A percentile compares a stretch with the other conserved stretches of the same genome.
Conservation (phyloP, 345 rosid genomes). For the Kandelia obovata region DNA sequence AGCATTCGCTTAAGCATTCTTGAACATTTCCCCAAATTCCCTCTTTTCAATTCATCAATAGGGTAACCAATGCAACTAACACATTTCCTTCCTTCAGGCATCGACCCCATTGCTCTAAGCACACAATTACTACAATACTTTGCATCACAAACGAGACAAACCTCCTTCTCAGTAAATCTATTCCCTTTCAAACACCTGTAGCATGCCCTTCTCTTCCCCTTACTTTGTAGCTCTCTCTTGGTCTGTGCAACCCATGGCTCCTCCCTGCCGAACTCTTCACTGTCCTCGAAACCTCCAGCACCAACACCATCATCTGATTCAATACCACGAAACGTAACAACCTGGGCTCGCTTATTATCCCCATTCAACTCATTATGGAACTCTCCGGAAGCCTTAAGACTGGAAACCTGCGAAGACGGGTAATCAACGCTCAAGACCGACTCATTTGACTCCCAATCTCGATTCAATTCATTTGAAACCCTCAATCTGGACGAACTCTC, state of each 20-base stretch:
- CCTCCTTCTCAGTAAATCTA: slow-evolving; percentile 91
- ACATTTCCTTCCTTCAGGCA: slow-evolving; percentile 99
- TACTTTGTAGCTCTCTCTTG: slow-evolving; percentile 52
- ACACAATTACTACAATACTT: slow-evolving; percentile 88
- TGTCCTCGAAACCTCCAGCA: slow-evolving; percentile 8
- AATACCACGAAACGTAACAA: slow-evolving; percentile 67
- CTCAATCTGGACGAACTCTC: slow-evolving; percentile 44
- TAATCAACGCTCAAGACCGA: slow-evolving; percentile 82
- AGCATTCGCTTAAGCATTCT: slow-evolving; percentile 89
- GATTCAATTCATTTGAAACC: slow-evolving; percentile 47
- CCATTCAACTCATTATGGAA: slow-evolving; percentile 34
- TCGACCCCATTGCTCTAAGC: slow-evolving; percentile 99
- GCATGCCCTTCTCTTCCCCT: slow-evolving; percentile 87
- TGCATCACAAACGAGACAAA: slow-evolving; percentile 92
- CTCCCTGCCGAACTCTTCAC: slow-evolving; percentile 42
- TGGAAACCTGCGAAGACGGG: slow-evolving; percentile 76
- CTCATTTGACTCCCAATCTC: slow-evolving; percentile 79
- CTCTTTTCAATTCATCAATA: slow-evolving; percentile 71
- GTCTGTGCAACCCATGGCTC: slow-evolving; percentile 33
- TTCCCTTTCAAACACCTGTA: slow-evolving; percentile 85
- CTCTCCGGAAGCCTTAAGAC: slow-evolving; percentile 47
- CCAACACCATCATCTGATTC: slow-evolving; percentile 56
- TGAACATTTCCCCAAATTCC: slow-evolving; percentile 81
- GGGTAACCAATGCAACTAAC: slow-evolving; percentile 85
- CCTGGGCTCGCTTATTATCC: slow-evolving; percentile 49